A percentile compares a stretch with the other conserved stretches of the same genome.
These are phyloP conservation scores for Pseudonitzschia pungens DNA, from an alignment of 108 stramenopile genomes.

Conservation along the genomic window DNA sequence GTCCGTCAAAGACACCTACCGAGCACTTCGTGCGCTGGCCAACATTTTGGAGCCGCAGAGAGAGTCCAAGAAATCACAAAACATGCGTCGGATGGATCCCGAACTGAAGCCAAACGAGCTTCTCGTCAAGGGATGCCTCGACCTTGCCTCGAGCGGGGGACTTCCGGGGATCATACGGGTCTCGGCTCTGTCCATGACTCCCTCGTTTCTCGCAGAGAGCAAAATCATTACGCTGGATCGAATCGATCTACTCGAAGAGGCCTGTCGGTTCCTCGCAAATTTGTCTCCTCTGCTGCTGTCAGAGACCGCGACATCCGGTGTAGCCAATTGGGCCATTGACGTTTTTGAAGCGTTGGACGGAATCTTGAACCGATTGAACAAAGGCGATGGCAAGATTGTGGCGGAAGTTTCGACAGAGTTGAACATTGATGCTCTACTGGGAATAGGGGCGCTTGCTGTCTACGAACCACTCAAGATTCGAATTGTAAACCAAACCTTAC, in stretches of 20 bases:
- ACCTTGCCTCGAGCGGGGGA: slow-evolving; percentile 52
- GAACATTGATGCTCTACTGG: slow-evolving; percentile 43
- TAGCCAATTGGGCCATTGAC: slow-evolving; percentile 39
- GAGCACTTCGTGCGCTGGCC: slow-evolving; percentile 54
- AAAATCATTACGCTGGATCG: slow-evolving; percentile 20
- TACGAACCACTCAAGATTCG: slow-evolving; percentile 60
- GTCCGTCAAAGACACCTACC: slow-evolving; percentile 43
- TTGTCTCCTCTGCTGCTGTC: slow-evolving; percentile 59
- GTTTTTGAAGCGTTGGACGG: slow-evolving; percentile 44
- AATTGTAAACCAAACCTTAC: slow-evolving; percentile 52
- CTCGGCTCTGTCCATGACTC: slow-evolving; percentile 37
- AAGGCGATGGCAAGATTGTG: slow-evolving; percentile 2
- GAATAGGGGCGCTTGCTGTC: slow-evolving; percentile 51
- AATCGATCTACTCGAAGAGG: slow-evolving; percentile 45
- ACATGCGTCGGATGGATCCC: slow-evolving; percentile 6
- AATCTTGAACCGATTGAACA: slow-evolving; percentile 25
- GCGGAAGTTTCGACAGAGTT: slow-evolving; percentile 22
- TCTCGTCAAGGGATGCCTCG: slow-evolving; percentile 38
- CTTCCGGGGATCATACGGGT: slow-evolving; percentile 47
- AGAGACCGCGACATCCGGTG: slow-evolving; percentile 35
- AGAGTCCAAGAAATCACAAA: slow-evolving; percentile 9
- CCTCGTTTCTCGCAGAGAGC: slow-evolving; percentile 19
- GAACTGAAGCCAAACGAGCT: slow-evolving; percentile 24
- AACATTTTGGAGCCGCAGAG: slow-evolving; percentile 52
- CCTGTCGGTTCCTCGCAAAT: slow-evolving; percentile 54